Conservation (phyloP, 345 rosid species). For the Salix koriyanagi region DNA sequence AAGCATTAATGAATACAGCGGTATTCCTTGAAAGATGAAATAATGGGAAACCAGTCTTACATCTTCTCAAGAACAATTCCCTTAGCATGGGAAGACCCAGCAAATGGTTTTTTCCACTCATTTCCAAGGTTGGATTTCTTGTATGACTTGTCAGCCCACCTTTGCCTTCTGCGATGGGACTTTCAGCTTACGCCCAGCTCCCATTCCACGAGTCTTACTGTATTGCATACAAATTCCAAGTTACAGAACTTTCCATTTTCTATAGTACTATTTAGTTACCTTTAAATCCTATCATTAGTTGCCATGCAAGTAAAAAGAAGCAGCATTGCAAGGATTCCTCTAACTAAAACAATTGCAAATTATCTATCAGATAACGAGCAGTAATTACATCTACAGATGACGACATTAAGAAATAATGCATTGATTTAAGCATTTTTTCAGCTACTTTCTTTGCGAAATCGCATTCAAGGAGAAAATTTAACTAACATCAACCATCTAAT, state of each 20-base stretch:
- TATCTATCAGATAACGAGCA: neutral
- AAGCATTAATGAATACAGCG: neutral
- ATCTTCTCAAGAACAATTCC: constrained; percentile 71
- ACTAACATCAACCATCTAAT: neutral
- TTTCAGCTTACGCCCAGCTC: constrained; percentile 82
- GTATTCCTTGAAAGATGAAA: neutral
- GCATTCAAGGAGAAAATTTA: neutral
- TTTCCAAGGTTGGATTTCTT: constrained; percentile 84
- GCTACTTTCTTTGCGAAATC: neutral
- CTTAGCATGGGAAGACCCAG: constrained; percentile 69
- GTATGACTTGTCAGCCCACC: constrained; percentile 93
- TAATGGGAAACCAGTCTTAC: constrained; percentile 16
- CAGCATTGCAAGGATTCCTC: neutral
- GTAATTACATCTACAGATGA: neutral
- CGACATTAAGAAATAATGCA: neutral
- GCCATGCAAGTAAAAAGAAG: neutral
- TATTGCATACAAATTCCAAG: neutral
- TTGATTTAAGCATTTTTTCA: neutral
- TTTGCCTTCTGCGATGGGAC: constrained; percentile 66
- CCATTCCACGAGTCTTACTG: constrained; percentile 72
- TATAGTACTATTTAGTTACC: neutral
- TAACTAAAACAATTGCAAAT: neutral
- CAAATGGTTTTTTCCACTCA: constrained; percentile 84
- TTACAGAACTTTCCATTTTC: neutral
- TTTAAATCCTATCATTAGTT: neutral